A percentile compares a stretch with the other conserved stretches of the same genome.
Evolutionary conservation across 1,284 basidiomycete species (phyloP).

Genomic region (Coniferiporia sulphurascens): DNA sequence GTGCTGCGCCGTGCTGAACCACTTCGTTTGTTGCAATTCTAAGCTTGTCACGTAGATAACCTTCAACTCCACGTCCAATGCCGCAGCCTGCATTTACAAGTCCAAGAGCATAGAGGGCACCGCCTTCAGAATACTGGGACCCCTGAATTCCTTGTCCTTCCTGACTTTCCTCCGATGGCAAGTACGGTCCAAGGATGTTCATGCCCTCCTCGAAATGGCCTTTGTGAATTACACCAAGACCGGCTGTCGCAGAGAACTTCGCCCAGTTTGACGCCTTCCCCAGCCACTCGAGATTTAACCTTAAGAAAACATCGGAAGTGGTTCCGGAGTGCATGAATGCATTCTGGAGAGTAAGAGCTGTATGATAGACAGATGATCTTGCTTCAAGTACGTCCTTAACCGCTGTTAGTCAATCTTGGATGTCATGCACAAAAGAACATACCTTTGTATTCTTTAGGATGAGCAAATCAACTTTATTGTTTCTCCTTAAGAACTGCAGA

Average conservation of each 20-base stretch:
- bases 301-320: slow-evolving; percentile 86
- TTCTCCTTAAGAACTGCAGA: slow-evolving; percentile 89
- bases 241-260: slow-evolving; percentile 94
- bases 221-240: slow-evolving; percentile 93
- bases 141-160: slow-evolving; percentile 45
- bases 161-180: slow-evolving; percentile 59
- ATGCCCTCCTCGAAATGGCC: slow-evolving; percentile 91
- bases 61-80: slow-evolving; percentile 61
- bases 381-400: slow-evolving; percentile 83
- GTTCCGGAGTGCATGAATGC: slow-evolving; percentile 96
- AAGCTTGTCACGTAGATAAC: slow-evolving; percentile 74
- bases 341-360: slow-evolving; percentile 90
- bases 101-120: slow-evolving; percentile 90
- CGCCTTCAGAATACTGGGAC: slow-evolving; percentile 87
- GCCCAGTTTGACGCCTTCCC: slow-evolving; percentile 93
- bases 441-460: slow-evolving; percentile 92
- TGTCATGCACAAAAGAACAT: slow-evolving; percentile 11
- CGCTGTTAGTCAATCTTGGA: not conserved
- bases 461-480: slow-evolving; percentile 87
- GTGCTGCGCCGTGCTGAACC: slow-evolving; percentile 92
- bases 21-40: slow-evolving; percentile 71
- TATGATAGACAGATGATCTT: slow-evolving; percentile 94
- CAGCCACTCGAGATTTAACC: slow-evolving; percentile 94
- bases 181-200: slow-evolving; percentile 90
- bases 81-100: slow-evolving; percentile 89